Base-by-base conservation (phyloP, 1,139 yeast genomes). In the Debaryomyces sp. region DNA sequence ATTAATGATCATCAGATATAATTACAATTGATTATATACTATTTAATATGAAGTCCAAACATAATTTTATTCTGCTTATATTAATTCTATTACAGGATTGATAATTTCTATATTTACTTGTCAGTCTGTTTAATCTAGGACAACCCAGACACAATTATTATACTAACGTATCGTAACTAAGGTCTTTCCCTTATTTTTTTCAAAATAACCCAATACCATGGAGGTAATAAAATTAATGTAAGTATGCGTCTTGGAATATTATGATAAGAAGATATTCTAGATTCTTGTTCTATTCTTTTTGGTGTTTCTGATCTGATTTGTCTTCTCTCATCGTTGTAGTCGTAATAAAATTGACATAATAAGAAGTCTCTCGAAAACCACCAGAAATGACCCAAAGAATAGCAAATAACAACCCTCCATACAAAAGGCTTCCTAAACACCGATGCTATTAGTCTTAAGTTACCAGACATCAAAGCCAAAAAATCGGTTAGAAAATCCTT, bases 131-230 rank as follows among this genome's bases (percentile, higher is more conserved):
- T 18, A 18, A 18, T 12, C n/a, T 12, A 12, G 13, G 9, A 26
- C 3, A 24, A 17, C 18, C 3, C 18, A 17, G 18, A 17, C 21
- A 18, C 21, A 2, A 18, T 18, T 18, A 18, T 18, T 18, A 18
- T 18, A 18, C 21, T 18, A 13, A 17, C 23, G 5, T 37, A n/a
- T 15, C 30, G 13, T 9, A 26, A 17, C 17, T 44, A 17, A 22
- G 12, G 15, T 15, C 35, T 15, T 33, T 26, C 36, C n/a, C 41
- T 34, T 29, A 60, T 51, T 40, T 49, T 54, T 4, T 50, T 38
- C 26, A 55, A 50, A 12, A 61, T 51, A 8, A 60, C 40, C 74
- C 75, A 71, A 53, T 73, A 71, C 77, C 78, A 73, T 0, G 77
- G 77, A 4, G 78, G 78, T n/a, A 71, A 48, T 36, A 70, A 44